Percentiles rank a stretch among this genome's conserved stretches.
Conservation (phyloP, 2,329 filamentous ascomycete genomes). For the Arthrobotrys conoides region DNA sequence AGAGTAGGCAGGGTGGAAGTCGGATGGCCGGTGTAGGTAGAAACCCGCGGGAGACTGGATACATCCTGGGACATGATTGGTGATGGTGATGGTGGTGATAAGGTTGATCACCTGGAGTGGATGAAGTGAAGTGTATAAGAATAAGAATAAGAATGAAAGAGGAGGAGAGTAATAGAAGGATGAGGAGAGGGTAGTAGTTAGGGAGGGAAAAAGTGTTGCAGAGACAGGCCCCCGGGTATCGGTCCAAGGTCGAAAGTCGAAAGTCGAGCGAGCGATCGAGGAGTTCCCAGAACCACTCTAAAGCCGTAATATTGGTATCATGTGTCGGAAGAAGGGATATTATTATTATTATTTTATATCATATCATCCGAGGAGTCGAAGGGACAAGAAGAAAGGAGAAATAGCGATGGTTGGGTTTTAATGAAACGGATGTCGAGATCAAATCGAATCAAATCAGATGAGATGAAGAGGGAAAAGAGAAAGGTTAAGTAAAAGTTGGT, state of each 20-base stretch:
- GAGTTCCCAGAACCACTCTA: slow-evolving; percentile 48
- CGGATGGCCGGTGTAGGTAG: slow-evolving; percentile 63
- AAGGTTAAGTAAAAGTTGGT: slow-evolving; percentile 19
- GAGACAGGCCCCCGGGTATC: slow-evolving; percentile 8
- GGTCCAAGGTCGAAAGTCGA: background rate
- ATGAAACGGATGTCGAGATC: no score
- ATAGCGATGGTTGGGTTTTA: background rate
- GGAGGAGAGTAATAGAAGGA: background rate
- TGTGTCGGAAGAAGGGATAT: slow-evolving; percentile 23
- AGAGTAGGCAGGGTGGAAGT: slow-evolving; percentile 35
- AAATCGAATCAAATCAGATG: background rate
- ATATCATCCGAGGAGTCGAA: no score
- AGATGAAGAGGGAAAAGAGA: slow-evolving; percentile 22
- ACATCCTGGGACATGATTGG: slow-evolving; percentile 9
- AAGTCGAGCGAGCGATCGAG: slow-evolving; percentile 45
- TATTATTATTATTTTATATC: no score
- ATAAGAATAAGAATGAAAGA: no score
- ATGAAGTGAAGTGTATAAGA: no score
- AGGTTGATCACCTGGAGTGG: background rate
- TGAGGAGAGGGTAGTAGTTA: background rate
- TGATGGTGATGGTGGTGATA: background rate
- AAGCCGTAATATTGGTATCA: slow-evolving; percentile 21
- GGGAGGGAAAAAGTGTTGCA: slow-evolving; percentile 21
- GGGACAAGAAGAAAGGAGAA: no score
- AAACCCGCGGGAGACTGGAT: slow-evolving; percentile 55